Evolutionary conservation across 331 rosid genomes (phyloP).

Genomic region (Prunus yedoensis): DNA sequence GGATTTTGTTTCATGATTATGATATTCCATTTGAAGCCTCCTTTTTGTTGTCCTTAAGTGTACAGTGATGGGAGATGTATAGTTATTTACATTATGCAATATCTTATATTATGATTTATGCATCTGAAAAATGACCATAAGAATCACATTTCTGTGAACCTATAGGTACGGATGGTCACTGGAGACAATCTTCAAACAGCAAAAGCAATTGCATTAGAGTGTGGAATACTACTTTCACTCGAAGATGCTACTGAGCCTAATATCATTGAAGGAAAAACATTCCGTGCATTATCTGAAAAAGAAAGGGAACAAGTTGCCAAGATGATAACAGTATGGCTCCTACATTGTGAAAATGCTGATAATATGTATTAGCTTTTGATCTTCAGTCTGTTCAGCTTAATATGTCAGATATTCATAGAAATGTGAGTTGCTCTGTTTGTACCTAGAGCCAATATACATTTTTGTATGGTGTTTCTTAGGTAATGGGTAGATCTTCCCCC

Average conservation of each 20-base stretch:
- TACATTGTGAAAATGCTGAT: constrained; percentile 2
- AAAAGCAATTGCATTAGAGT: constrained; percentile 93
- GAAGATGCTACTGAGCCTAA: constrained; percentile 74
- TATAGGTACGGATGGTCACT: constrained; percentile 96
- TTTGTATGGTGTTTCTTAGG: constrained; percentile 38
- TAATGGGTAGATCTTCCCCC: constrained; percentile 99
- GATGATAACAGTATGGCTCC: constrained; percentile 56
- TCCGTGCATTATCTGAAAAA: constrained; percentile 70
- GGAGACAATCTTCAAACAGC: constrained; percentile 98
- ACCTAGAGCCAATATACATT: not conserved
- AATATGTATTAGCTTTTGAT: constrained; percentile 19
- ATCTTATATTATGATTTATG: not conserved
- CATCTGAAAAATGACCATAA: not conserved
- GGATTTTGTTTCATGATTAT: not conserved
- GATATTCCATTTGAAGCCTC: not conserved
- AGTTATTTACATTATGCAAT: not conserved
- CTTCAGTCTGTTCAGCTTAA: constrained; percentile 18
- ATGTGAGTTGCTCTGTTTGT: not conserved
- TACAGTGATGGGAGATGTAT: not conserved
- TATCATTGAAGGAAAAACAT: constrained; percentile 82
- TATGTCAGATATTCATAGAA: constrained; percentile 9
- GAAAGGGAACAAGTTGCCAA: constrained; percentile 76
- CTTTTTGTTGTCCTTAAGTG: not conserved
- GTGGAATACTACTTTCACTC: constrained; percentile 75
- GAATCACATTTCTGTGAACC: constrained; percentile 23